These are phyloP conservation scores for Eutypella sp. DNA, from an alignment of 2,329 filamentous ascomycete species.

Conservation along the genomic window DNA sequence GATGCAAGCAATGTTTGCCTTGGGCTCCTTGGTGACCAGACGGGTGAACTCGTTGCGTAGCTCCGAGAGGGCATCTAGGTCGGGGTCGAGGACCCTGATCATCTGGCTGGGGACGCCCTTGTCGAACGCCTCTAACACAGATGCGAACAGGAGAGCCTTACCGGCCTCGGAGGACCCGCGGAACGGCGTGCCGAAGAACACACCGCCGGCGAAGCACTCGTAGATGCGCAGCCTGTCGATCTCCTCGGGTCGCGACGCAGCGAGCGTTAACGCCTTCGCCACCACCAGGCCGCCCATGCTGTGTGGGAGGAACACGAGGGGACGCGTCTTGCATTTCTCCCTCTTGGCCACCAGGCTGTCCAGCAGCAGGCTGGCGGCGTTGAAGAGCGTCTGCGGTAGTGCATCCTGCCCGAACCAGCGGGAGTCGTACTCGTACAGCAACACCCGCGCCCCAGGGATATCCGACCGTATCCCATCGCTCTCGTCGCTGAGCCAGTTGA, in stretches of 20 bases:
- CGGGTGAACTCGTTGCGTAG: background rate
- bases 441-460: conserved; percentile 28
- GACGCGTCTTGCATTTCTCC: conserved; percentile 17
- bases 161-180: background rate
- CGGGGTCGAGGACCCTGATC: background rate
- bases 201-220: conserved; percentile 27
- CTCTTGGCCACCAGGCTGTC: conserved; percentile 13
- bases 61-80: background rate
- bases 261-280: conserved; percentile 28
- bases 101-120: background rate
- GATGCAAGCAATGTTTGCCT: background rate
- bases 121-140: background rate
- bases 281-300: conserved; percentile 35
- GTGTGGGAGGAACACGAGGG: conserved; percentile 33
- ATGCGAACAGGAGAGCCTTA: background rate
- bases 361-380: conserved; percentile 26
- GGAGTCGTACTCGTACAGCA: conserved; percentile 32
- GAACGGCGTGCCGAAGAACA: conserved; percentile 33
- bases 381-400: conserved; percentile 28
- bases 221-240: conserved; percentile 25
- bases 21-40: background rate
- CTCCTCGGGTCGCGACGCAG: conserved; percentile 21
- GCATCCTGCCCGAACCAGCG: conserved; percentile 29
- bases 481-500: conserved; percentile 31
- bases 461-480: conserved; percentile 21